Conservation (phyloP, 257 asterid genomes). For the Fraxinus excelsior region DNA sequence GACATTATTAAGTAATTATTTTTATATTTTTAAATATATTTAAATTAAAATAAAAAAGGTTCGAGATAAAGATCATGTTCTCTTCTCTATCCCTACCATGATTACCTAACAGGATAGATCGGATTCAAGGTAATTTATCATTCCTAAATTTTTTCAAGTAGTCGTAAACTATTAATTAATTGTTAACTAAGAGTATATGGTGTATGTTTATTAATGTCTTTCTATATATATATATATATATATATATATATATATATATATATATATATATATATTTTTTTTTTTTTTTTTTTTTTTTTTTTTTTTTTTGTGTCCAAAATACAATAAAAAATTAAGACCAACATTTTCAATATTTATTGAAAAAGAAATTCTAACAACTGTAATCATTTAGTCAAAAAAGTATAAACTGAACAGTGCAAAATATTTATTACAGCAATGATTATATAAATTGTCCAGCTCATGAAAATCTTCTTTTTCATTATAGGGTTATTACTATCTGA, state of each 20-base stretch:
- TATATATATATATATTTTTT: no score
- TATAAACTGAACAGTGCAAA: slow-evolving; percentile 29
- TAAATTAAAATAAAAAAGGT: no score
- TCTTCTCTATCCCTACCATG: no score
- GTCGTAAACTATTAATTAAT: not conserved
- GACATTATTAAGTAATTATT: no score
- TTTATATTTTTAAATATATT: no score
- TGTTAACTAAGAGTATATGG: not conserved
- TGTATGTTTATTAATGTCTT: not conserved
- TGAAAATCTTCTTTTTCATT: slow-evolving; percentile 9
- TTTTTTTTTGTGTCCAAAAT: not conserved
- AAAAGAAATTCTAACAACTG: slow-evolving; percentile 28
- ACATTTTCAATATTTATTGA: slow-evolving; percentile 11
- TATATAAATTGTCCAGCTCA: slow-evolving; percentile 28
- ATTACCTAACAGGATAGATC: no score
- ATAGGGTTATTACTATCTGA: slow-evolving; percentile 1
- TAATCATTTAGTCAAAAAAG: slow-evolving; percentile 47
- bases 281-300: no score
- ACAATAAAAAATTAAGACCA: slow-evolving; percentile 17
- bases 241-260: no score
- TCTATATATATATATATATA: no score
- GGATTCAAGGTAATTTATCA: no score
- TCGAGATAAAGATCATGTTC: no score
- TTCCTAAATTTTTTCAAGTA: no score
- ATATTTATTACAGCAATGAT: slow-evolving; percentile 34